These are phyloP conservation scores for Didymella pomorum DNA, from an alignment of 2,329 filamentous ascomycete genomes.

Conservation along the genomic window DNA sequence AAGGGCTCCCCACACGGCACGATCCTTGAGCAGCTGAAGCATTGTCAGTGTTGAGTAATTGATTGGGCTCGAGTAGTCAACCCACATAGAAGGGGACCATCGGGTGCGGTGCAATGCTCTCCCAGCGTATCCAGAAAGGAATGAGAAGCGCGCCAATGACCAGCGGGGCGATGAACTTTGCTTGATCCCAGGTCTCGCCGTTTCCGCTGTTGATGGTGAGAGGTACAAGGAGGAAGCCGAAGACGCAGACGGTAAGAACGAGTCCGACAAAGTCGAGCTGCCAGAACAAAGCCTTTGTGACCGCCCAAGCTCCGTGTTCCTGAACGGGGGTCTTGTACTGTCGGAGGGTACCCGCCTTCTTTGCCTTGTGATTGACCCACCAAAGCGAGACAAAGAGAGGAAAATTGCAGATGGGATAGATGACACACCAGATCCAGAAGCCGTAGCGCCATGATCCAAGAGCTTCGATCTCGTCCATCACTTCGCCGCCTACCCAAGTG, in stretches of 20 bases:
- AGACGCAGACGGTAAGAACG: constrained; percentile 56
- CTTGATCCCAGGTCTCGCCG: constrained; percentile 59
- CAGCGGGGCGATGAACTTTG: constrained; percentile 61
- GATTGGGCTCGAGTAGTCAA: constrained; percentile 6
- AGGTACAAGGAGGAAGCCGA: constrained; percentile 60
- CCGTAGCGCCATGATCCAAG: constrained; percentile 68
- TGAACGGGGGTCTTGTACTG: constrained; percentile 56
- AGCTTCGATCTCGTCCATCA: constrained; percentile 61
- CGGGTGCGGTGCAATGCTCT: constrained; percentile 59
- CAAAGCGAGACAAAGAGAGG: constrained; percentile 63
- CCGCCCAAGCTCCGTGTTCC: constrained; percentile 49
- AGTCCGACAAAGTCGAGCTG: constrained; percentile 63
- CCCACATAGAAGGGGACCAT: constrained; percentile 65
- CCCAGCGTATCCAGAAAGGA: constrained; percentile 63
- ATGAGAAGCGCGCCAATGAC: constrained; percentile 60
- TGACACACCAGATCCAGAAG: constrained; percentile 66
- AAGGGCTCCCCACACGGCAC: constrained; percentile 67
- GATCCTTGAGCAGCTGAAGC: constrained; percentile 63
- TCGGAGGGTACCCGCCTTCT: constrained; percentile 57
- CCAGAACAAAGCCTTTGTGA: constrained; percentile 60
- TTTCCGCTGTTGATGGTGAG: constrained; percentile 63
- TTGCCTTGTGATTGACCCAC: constrained; percentile 61
- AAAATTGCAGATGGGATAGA: constrained; percentile 64
- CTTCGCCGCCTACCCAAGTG: constrained; percentile 69
- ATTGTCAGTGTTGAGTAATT: neutral